These are phyloP conservation scores for Cyclospora cayetanensis DNA, from an alignment of 169 alveolate species.

Conservation along the genomic window DNA sequence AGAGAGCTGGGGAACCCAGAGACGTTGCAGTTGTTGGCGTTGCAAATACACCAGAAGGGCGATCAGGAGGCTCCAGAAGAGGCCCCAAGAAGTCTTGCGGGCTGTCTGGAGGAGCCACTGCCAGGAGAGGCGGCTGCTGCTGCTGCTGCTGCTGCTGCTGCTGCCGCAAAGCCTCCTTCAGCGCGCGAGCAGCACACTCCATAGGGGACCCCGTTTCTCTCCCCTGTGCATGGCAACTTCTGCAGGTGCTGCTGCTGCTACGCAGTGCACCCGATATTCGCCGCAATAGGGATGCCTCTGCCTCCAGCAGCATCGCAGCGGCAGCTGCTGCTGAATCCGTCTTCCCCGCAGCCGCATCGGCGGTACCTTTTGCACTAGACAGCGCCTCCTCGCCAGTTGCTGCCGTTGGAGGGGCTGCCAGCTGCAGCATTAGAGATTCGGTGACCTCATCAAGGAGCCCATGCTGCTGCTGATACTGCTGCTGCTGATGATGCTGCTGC, in stretches of 20 bases:
- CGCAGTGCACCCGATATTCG: slow-evolving; percentile 31
- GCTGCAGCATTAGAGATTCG: slow-evolving; percentile 1
- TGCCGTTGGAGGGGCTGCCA: not conserved
- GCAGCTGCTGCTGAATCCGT: not conserved
- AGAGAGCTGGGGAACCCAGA: slow-evolving; percentile 5
- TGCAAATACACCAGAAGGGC: not conserved
- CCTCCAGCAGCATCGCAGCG: slow-evolving; percentile 14
- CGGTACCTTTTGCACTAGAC: not conserved
- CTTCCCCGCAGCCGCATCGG: slow-evolving; percentile 15
- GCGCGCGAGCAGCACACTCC: not conserved
- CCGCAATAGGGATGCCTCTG: slow-evolving; percentile 40
- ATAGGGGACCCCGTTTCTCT: not conserved
- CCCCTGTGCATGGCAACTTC: not conserved
- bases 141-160: slow-evolving; percentile 1
- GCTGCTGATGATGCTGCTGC: not conserved
- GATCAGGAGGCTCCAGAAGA: slow-evolving; percentile 3
- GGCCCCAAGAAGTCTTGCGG: not conserved
- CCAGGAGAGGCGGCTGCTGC: slow-evolving; percentile 23
- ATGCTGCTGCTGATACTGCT: not conserved
- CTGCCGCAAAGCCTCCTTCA: slow-evolving; percentile 32
- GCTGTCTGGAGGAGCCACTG: not conserved
- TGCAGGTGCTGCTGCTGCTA: slow-evolving; percentile 6
- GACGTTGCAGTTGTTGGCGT: not conserved
- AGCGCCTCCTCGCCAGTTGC: not conserved
- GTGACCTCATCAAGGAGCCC: not conserved